Conservation (phyloP, 2,329 filamentous ascomycete genomes). For the Cercospora beticola region DNA sequence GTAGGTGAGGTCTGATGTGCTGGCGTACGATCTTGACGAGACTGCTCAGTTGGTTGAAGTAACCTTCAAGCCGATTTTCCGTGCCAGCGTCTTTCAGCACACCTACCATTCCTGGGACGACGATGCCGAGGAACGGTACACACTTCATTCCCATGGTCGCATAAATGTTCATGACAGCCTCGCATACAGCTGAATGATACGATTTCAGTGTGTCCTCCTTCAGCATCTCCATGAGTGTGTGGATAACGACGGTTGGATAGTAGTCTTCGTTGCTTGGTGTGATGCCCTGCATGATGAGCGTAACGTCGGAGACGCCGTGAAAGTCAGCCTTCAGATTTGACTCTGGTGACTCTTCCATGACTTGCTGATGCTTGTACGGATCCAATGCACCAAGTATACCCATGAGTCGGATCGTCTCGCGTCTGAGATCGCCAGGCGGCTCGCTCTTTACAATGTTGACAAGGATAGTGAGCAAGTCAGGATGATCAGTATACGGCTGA, state of each 20-base stretch:
- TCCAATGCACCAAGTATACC: constrained; percentile 93
- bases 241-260: constrained; percentile 96
- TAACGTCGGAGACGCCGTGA: constrained; percentile 82
- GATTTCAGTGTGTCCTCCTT: constrained; percentile 87
- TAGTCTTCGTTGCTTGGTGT: constrained; percentile 98
- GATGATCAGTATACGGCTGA: constrained; percentile 90
- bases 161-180: constrained; percentile 98
- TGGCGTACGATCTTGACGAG: constrained; percentile 94
- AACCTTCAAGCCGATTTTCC: constrained; percentile 71
- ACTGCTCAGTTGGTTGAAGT: constrained; percentile 94
- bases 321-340: constrained; percentile 67
- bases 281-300: constrained; percentile 94
- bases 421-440: constrained; percentile 77
- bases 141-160: constrained; percentile 94
- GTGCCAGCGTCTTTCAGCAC: constrained; percentile 81
- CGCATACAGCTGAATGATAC: constrained; percentile 90
- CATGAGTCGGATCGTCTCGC: constrained; percentile 95
- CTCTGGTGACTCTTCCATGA: constrained; percentile 84
- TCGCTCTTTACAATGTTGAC: constrained; percentile 94
- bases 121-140: constrained; percentile 88
- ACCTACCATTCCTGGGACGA: constrained; percentile 87
- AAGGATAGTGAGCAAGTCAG: constrained; percentile 85
- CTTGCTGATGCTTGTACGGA: constrained; percentile 93
- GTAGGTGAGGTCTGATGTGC: constrained; percentile 88
- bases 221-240: constrained; percentile 86